Base-by-base conservation (phyloP, 208 protist species). In the Acanthamoeba triangularis region DNA sequence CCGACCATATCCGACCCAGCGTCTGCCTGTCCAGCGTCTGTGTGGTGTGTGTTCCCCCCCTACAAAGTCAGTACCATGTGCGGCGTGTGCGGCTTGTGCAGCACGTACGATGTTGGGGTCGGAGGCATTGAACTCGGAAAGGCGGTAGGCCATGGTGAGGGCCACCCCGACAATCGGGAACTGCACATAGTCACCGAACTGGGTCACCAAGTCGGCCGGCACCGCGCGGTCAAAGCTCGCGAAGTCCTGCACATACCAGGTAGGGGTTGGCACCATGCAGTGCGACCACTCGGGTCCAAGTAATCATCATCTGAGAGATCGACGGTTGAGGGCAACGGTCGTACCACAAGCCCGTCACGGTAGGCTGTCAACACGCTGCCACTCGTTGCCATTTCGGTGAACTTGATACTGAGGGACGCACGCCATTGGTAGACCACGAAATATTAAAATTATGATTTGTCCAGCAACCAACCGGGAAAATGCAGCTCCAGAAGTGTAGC, bases 11-110 rank as follows among this genome's bases (percentile, higher is more conserved):
- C 25, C 7, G 14, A 3, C 41, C 76, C 76, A 84, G 8, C 44
- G 85, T 91, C 8, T 91, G 2, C 14, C 85, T 23, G 61, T 91
- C 85, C 54, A 91, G 23, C 59, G 69, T 52, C 85, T 91, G 54
- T 14, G n/a, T n/a, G n/a, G n/a, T n/a, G n/a, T n/a, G n/a, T n/a
- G n/a, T n/a, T n/a, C n/a, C n/a, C n/a, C n/a, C n/a, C n/a, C n/a
- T n/a, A n/a, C n/a, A n/a, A n/a, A n/a, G n/a, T n/a, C n/a, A n/a
- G n/a, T n/a, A n/a, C n/a, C n/a, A n/a, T n/a, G n/a, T n/a, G n/a
- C n/a, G n/a, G n/a, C n/a, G n/a, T n/a, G n/a, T n/a, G n/a, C n/a
- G n/a, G n/a, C n/a, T n/a, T n/a, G n/a, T n/a, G n/a, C n/a, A n/a
- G n/a, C n/a, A 20, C 72, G 72, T 49, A 47, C 72, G 16, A 80